These are phyloP conservation scores for Trichoderma simmonsii DNA, from an alignment of 2,329 filamentous ascomycete genomes.

Conservation along the genomic window DNA sequence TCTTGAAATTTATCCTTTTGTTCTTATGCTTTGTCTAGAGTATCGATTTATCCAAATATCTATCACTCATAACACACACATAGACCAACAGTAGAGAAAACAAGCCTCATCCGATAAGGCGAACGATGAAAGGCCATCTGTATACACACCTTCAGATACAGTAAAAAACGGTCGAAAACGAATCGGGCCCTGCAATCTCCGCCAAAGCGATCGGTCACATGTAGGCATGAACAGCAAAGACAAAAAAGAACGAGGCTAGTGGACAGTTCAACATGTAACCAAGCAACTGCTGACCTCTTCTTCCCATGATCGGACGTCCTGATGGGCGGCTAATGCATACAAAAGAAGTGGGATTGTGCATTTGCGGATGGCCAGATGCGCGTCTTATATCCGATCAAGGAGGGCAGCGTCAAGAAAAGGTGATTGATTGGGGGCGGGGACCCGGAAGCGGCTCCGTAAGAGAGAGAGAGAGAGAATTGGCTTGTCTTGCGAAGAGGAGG, in stretches of 20 bases:
- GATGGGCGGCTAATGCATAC: constrained; percentile 4
- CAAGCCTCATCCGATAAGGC: background rate
- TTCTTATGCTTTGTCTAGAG: background rate
- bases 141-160: background rate
- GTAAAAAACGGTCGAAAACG: background rate
- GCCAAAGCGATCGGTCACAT: constrained; percentile 2
- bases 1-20: background rate
- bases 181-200: background rate
- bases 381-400: background rate
- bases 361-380: background rate
- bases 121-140: background rate
- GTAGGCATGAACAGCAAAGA: background rate
- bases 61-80: background rate
- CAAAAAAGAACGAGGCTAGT: background rate
- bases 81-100: background rate
- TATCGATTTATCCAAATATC: background rate
- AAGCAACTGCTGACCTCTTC: background rate
- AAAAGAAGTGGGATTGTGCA: background rate
- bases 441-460: background rate
- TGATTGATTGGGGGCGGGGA: background rate
- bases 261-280: background rate
- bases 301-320: background rate
- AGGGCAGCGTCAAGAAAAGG: background rate
- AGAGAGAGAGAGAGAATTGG: background rate
- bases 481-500: background rate